Base-by-base conservation (phyloP, 352 stramenopile genomes). In the Pythium guiyangense region DNA sequence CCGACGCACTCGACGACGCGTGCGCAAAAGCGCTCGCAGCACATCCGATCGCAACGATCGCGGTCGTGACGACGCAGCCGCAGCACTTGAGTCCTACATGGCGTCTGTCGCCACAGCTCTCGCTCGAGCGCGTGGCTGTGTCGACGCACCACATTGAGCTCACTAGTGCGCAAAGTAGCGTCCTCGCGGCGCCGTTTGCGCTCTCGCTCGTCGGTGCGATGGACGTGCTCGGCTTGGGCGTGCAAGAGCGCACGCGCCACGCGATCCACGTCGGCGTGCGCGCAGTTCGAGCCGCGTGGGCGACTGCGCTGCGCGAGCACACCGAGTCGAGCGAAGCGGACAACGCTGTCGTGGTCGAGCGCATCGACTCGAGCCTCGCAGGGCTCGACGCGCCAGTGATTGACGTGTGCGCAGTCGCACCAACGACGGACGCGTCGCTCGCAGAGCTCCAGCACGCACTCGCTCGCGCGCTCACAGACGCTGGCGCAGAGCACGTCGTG, bases 301-400 rank as follows among this genome's bases (percentile, higher is more conserved):
- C 46, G 25, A 34, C 18, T 18, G 27, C 48, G 63, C 14, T 53
- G 25, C 26, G 46, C 54, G 53, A 12, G 26, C 8, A 17, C 14
- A 10, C 46, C 62, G 49, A 2, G 47, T 62, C 46, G 37, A 9
- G 15, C 37, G 9, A 55, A 51, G 15, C 11, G 5, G 39, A 44
- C 39, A 20, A 14, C 39, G 4, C 44, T 2, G 25, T 26, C 1
- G 25, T 42, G 40, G 51, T 71, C 18, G 58, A 65, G 52, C 69
- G 73, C 14, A 63, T 75, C 9, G 73, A 80, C 46, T 69, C 66
- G 18, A 79, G 68, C n/a, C 17, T 79, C 9, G 42, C 52, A 15
- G 71, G 66, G 22, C n/a, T 74, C 11, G 47, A 47, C 4, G 67
- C 69, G 27, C 50, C 35, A 47, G 40, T 67, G 2, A 39, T 80